Percentiles rank a stretch among this genome's conserved stretches.
Evolutionary conservation across 805 yeast species (phyloP).

Genomic region (Candida vaughaniae): DNA sequence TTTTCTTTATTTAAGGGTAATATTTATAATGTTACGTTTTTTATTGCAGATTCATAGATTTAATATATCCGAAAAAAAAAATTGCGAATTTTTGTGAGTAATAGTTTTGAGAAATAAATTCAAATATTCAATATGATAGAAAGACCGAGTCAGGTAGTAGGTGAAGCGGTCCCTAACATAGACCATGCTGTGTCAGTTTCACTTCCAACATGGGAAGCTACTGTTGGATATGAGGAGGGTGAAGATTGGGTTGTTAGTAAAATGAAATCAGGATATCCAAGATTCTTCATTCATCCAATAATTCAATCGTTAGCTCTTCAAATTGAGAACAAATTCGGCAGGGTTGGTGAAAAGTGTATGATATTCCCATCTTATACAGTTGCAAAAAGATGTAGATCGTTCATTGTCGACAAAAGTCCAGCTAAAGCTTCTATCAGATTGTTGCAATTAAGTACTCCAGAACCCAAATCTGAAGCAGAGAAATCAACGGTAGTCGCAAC

Average conservation of each 20-base stretch:
- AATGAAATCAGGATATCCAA: constrained; percentile 87
- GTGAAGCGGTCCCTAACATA: constrained; percentile 86
- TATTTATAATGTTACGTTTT: too few relatives aligned
- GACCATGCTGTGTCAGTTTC: constrained; percentile 95
- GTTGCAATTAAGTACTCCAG: constrained; percentile 68
- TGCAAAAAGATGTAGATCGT: constrained; percentile 85
- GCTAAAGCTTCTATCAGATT: constrained; percentile 50
- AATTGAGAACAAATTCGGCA: constrained; percentile 69
- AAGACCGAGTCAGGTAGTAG: constrained; percentile 50
- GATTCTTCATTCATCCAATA: constrained; percentile 69
- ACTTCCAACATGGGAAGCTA: constrained; percentile 92
- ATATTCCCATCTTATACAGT: constrained; percentile 74
- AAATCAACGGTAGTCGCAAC: constrained; percentile 61
- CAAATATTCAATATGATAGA: constrained; percentile 5
- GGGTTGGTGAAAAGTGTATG: constrained; percentile 72
- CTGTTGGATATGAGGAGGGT: constrained; percentile 90
- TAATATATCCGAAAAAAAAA: too few relatives aligned
- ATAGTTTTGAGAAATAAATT: too few relatives aligned
- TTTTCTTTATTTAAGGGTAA: too few relatives aligned
- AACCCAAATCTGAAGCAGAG: constrained; percentile 62
- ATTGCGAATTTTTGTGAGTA: too few relatives aligned
- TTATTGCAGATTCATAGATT: too few relatives aligned
- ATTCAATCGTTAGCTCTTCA: constrained; percentile 56
- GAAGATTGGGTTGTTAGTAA: constrained; percentile 72
- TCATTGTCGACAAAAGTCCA: constrained; percentile 48